Evolutionary conservation across 257 asterid species (phyloP).

Genomic region (Schizonepeta tenuifolia): DNA sequence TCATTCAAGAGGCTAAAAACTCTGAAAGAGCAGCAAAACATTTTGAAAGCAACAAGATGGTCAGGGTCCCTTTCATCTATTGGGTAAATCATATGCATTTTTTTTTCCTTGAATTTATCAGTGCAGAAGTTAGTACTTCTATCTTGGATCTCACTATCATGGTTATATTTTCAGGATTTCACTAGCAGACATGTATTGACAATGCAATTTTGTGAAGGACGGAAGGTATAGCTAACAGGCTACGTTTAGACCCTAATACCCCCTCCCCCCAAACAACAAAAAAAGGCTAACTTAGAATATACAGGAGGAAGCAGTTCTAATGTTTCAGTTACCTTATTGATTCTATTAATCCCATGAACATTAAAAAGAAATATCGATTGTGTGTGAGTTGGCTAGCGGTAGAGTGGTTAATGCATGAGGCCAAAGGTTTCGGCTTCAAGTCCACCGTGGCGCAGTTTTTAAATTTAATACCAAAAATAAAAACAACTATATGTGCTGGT

Average conservation of each 20-base stretch:
- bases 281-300: not conserved
- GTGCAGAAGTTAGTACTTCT: slow-evolving; percentile 16
- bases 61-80: slow-evolving; percentile 69
- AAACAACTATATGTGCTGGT: slow-evolving; percentile 9
- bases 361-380: not conserved
- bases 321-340: not conserved
- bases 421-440: no score
- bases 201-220: slow-evolving; percentile 88
- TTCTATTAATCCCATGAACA: not conserved
- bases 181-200: slow-evolving; percentile 85
- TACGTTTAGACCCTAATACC: no score
- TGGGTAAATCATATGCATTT: slow-evolving; percentile 59
- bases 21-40: slow-evolving; percentile 69
- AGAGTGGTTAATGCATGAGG: no score
- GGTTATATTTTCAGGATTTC: slow-evolving; percentile 59
- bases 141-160: slow-evolving; percentile 31
- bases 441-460: no score
- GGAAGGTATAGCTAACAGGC: slow-evolving; percentile 56
- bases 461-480: no score
- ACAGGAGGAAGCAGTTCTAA: slow-evolving; percentile 21
- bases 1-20: slow-evolving; percentile 85
- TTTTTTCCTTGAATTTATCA: not conserved
- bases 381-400: no score
- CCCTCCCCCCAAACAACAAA: no score
- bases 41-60: slow-evolving; percentile 60